Evolutionary conservation across 2,329 filamentous ascomycete species (phyloP).

Genomic region (Dothiorella sarmentorum): DNA sequence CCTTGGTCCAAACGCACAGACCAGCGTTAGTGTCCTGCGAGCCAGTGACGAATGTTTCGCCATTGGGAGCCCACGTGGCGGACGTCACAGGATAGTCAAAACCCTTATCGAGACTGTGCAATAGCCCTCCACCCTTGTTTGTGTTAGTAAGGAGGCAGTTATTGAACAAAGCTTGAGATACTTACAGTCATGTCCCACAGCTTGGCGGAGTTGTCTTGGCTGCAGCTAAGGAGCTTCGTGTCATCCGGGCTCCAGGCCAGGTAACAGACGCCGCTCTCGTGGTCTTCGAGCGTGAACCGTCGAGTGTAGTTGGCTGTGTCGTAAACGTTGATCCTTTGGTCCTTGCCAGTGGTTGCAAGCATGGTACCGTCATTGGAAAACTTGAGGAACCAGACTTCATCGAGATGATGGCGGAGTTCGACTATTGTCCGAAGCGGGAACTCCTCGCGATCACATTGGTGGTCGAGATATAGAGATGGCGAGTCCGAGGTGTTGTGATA

Average conservation of each 20-base stretch:
- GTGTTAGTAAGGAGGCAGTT: no score
- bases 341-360: slow-evolving; percentile 77
- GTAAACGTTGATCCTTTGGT: slow-evolving; percentile 75
- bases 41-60: slow-evolving; percentile 71
- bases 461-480: slow-evolving; percentile 85
- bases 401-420: slow-evolving; percentile 68
- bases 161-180: no score
- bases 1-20: slow-evolving; percentile 57
- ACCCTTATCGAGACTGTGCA: slow-evolving; percentile 55
- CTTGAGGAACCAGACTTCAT: slow-evolving; percentile 87
- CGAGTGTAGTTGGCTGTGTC: slow-evolving; percentile 68
- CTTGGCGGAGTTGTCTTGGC: slow-evolving; percentile 64
- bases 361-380: slow-evolving; percentile 85
- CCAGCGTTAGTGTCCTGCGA: slow-evolving; percentile 38
- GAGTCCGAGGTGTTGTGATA: slow-evolving; percentile 80
- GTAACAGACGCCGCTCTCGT: slow-evolving; percentile 74
- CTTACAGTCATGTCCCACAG: slow-evolving; percentile 62
- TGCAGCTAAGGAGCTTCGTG: slow-evolving; percentile 79
- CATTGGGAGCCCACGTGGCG: slow-evolving; percentile 84
- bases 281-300: slow-evolving; percentile 60
- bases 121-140: slow-evolving; percentile 51
- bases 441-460: slow-evolving; percentile 72
- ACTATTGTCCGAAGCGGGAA: slow-evolving; percentile 72
- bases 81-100: slow-evolving; percentile 84
- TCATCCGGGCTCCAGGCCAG: slow-evolving; percentile 92